Percentiles rank a stretch among this genome's conserved stretches.
Evolutionary conservation across 352 stramenopile genomes (phyloP).

Genomic region (Globisporangium cylindrosporum): DNA sequence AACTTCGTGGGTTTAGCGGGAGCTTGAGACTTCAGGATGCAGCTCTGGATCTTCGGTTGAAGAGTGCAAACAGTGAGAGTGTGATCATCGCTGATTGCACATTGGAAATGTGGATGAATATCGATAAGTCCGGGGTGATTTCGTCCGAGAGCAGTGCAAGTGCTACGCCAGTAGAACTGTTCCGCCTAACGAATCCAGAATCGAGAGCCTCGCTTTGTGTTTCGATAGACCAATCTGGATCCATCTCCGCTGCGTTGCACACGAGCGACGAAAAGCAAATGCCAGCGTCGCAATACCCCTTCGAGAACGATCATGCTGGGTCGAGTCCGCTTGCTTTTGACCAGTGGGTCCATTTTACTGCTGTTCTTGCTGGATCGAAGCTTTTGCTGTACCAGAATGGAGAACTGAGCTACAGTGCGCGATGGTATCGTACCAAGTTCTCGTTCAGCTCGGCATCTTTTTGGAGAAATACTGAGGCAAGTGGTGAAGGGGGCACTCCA

Average conservation of each 20-base stretch:
- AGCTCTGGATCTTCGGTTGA: conserved; percentile 22
- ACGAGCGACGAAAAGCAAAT: not conserved
- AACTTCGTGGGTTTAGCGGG: conserved; percentile 33
- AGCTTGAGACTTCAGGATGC: conserved; percentile 22
- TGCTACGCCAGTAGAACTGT: conserved; percentile 19
- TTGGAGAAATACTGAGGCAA: not conserved
- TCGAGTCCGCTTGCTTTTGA: conserved; percentile 7
- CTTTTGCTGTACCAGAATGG: conserved; percentile 43
- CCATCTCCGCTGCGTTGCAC: not conserved
- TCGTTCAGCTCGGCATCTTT: not conserved
- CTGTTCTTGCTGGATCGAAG: conserved; percentile 42
- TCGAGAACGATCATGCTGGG: not conserved
- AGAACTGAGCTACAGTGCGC: conserved; percentile 11
- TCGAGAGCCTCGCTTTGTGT: conserved; percentile 16
- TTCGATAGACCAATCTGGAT: not conserved
- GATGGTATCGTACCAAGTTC: not conserved
- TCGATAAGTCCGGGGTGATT: conserved; percentile 1
- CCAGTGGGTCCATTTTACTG: conserved; percentile 52
- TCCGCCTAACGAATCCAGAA: conserved; percentile 20
- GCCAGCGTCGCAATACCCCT: not conserved
- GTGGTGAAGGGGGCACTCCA: not conserved
- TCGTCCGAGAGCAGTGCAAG: not conserved
- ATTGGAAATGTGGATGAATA: conserved; percentile 52
- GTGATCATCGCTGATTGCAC: conserved; percentile 37
- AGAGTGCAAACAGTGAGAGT: conserved; percentile 17